Percentiles rank a stretch among this genome's conserved stretches.
Conservation (phyloP, 768 basidiomycete genomes). For the Neoboletus magnificus region DNA sequence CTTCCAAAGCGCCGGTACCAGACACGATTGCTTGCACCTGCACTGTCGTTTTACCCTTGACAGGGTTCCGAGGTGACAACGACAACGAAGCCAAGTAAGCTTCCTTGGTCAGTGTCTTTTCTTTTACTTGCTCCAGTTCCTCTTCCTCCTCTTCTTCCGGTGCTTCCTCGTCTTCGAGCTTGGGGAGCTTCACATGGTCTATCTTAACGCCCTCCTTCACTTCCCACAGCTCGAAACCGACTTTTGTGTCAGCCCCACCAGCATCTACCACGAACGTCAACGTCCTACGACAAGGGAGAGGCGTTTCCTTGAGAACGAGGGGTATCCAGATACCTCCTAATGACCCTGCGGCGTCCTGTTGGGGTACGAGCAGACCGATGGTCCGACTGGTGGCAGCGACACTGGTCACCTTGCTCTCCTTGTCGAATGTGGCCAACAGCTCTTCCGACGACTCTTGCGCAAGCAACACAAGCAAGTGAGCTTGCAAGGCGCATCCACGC, state of each 20-base stretch:
- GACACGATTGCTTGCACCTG: constrained; percentile 42
- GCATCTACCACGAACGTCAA: constrained; percentile 58
- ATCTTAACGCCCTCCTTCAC: constrained; percentile 63
- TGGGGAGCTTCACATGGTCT: constrained; percentile 52
- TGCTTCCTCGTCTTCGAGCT: constrained; percentile 43
- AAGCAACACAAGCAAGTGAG: constrained; percentile 53
- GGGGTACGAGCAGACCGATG: constrained; percentile 64
- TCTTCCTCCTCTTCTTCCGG: constrained; percentile 53
- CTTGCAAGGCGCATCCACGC: constrained; percentile 75
- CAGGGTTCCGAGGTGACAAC: constrained; percentile 36
- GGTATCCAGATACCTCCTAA: constrained; percentile 66
- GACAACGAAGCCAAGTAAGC: constrained; percentile 39
- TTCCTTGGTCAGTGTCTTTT: constrained; percentile 57
- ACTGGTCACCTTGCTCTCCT: constrained; percentile 38
- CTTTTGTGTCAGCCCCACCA: constrained; percentile 30
- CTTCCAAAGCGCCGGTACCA: constrained; percentile 33
- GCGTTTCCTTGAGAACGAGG: constrained; percentile 66
- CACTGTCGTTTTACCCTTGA: constrained; percentile 49
- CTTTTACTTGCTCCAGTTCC: constrained; percentile 63
- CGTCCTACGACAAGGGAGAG: constrained; percentile 62
- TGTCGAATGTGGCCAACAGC: constrained; percentile 48
- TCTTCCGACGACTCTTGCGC: constrained; percentile 48
- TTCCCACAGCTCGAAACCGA: constrained; percentile 78
- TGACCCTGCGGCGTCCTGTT: constrained; percentile 34
- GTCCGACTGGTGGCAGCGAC: constrained; percentile 59